Evolutionary conservation across 179 eudicot genomes (phyloP), one percentile per base, ranked within the genome.

Genomic region (Beta lomatogona): DNA sequence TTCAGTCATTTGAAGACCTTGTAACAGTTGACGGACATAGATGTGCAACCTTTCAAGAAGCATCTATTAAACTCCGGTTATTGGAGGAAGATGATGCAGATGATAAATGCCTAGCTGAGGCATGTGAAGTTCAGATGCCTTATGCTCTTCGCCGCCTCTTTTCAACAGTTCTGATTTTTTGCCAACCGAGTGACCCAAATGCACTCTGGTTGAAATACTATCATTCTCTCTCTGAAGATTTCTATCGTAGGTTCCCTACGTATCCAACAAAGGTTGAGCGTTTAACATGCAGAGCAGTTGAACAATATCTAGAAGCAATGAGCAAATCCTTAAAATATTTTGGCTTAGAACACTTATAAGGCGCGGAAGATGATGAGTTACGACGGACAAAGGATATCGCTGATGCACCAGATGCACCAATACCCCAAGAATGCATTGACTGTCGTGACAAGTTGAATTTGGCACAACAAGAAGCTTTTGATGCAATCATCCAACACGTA

Each of bases 341-440:
- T 18, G 12, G 11, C 9, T 6, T 46, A n/a, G 57, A n/a, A 6
- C 18, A 28, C 36, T 19, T n/a, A 19, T 5, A n/a, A 18, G 19
- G 6, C 2, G 4, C 2, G 0, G 9, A 28, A 50, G 52, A 21
- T n/a, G 7, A 10, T 2, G 55, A 46, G 12, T 1, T 18, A 6
- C 3, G 13, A 36, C 46, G 75, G 4, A 5, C 41, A 48, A 48
- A 22, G 9, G 58, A 48, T 50, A 3, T 14, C 5, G 73, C 64
- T 18, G 61, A 71, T 41, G 83, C 57, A 7, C 73, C 58, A 13
- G 68, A 73, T 57, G 82, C 59, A 0, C 58, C 59, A 16, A 19
- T 71, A 22, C 44, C 58, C 0, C 1, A 12, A 1, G 61, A 15
- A 58, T 58, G 61, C 13, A 58, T 13, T 58, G 4, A 14, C 0